Evolutionary conservation across 1,139 yeast species (phyloP), one percentile per base, ranked within the genome.

Genomic region (Yamadazyma blattariae): DNA sequence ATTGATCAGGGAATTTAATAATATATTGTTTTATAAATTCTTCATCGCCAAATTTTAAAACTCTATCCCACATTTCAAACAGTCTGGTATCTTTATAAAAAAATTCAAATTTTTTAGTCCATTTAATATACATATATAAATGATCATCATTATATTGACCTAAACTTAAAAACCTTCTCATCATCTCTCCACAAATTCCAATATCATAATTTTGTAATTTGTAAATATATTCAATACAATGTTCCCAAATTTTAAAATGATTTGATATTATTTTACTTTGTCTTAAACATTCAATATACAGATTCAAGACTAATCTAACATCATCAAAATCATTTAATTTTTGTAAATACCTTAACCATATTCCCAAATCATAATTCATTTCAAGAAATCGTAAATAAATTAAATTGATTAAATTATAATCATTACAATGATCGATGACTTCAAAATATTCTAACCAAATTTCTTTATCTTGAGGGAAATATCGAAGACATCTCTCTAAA

Each of bases 221-320:
- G 19, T 70, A 64, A 1, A 82, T 85, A 61, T 77, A 81, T 21
- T 59, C 48, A 17, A 80, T 48, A 47, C 71, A 80, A 19, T 67
- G 36, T 0, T 74, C 72, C 96, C 96, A 88, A 3, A 87, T 59
- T 17, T 60, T 46, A 7, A 56, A 56, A 52, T 85, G 95, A 23
- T 74, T 75, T 0, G 72, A 56, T 10, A 72, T 42, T 10, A 72
- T 42, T 0, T 83, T 77, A 6, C 83, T 47, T 5, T 60, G 49
- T 37, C 65, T 65, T 9, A 88, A 57, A 1, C 85, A 74, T 24
- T 57, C 52, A 51, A 83, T 75, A 46, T 84, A 78, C 4, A 64
- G 61, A 9, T 57, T 52, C 36, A 87, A 59, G 15, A 77, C 71
- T 29, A 54, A 43, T 0, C 73, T 57, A 1, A 79, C 56, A 40